Evolutionary conservation across 768 basidiomycete species (phyloP).

Genomic region (Hypholoma fasciculare): DNA sequence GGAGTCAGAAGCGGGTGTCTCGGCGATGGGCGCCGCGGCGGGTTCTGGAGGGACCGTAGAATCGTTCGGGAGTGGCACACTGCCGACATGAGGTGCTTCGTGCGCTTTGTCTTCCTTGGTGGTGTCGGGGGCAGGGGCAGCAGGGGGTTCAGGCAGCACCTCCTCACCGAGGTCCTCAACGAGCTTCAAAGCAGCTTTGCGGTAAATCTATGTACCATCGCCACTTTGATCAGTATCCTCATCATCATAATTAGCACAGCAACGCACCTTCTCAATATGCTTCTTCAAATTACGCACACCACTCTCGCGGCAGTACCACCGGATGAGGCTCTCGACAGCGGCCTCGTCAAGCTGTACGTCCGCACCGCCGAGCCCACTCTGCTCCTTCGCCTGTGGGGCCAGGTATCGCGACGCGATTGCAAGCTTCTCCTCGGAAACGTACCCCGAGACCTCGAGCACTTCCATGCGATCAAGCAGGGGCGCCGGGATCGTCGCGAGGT

Average conservation of each 20-base stretch:
- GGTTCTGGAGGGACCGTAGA: conserved; percentile 14
- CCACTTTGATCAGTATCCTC: neutral
- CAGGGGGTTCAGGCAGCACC: conserved; percentile 62
- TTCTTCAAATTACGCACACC: conserved; percentile 98
- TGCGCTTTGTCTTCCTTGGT: neutral
- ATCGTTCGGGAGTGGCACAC: conserved; percentile 21
- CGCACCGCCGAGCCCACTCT: conserved; percentile 81
- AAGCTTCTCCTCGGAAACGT: conserved; percentile 91
- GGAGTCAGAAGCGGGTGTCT: conserved; percentile 10
- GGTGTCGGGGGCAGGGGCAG: conserved; percentile 7
- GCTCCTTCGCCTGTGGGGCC: conserved; percentile 90
- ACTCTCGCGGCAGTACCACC: conserved; percentile 96
- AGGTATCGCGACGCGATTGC: conserved; percentile 88
- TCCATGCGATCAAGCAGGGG: conserved; percentile 96
- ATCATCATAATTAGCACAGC: neutral
- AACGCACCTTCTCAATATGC: conserved; percentile 90
- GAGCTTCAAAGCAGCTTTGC: conserved; percentile 92
- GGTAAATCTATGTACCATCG: conserved; percentile 71
- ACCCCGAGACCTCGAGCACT: conserved; percentile 91
- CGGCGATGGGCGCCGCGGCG: conserved; percentile 27
- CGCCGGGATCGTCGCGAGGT: conserved; percentile 90
- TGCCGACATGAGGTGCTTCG: neutral
- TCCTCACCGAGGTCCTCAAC: conserved; percentile 90
- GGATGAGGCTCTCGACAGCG: conserved; percentile 86
- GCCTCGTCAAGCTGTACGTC: conserved; percentile 78